These are phyloP conservation scores for Leishmania martiniquensis DNA, from an alignment of 208 protist species.

Conservation along the genomic window DNA sequence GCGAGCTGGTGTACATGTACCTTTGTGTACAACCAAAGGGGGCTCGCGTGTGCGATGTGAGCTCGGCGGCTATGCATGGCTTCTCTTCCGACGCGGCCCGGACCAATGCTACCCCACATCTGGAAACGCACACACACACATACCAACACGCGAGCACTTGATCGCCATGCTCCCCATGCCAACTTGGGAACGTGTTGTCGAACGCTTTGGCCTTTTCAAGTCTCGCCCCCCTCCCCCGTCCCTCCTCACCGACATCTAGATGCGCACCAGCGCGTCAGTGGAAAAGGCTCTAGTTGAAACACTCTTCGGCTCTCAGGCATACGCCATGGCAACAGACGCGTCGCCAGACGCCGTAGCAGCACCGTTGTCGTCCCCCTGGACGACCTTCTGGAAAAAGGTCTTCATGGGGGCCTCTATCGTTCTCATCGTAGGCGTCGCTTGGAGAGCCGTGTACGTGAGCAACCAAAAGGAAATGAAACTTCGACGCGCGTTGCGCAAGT, in stretches of 20 bases:
- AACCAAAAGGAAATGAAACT: conserved; percentile 61
- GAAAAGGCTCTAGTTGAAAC: too few species aligned
- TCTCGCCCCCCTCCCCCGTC: too few species aligned
- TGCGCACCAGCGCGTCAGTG: too few species aligned
- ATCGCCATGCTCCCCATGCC: neutral
- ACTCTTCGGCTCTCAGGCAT: neutral
- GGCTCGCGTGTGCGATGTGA: neutral
- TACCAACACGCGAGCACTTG: too few species aligned
- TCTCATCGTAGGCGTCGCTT: conserved; percentile 36
- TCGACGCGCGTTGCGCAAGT: conserved; percentile 31
- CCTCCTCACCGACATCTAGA: neutral
- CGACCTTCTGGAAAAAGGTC: conserved; percentile 22
- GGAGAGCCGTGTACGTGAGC: conserved; percentile 56
- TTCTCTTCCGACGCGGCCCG: neutral
- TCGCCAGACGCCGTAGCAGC: neutral
- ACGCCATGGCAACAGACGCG: neutral
- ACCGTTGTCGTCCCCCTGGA: neutral
- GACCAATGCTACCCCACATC: neutral
- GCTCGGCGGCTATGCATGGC: neutral
- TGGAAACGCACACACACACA: too few species aligned
- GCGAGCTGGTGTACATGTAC: neutral
- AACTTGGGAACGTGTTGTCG: too few species aligned
- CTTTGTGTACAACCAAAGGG: neutral
- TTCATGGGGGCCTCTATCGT: conserved; percentile 31
- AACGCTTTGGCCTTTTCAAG: too few species aligned